Evolutionary conservation across 2,329 filamentous ascomycete genomes (phyloP).

Genomic region (Botrytis cinerea): DNA sequence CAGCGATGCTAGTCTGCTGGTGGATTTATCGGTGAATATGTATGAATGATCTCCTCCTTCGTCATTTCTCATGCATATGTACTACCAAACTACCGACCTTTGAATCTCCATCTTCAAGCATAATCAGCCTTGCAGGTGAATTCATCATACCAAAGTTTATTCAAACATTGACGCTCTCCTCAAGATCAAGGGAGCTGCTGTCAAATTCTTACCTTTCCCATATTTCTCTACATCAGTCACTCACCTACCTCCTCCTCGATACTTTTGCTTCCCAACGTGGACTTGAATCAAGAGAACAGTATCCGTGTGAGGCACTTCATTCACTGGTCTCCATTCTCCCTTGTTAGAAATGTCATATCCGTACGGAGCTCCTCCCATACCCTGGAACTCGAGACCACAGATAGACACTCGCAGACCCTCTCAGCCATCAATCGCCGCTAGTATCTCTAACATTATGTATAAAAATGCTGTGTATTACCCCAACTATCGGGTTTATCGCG

Average conservation of each 20-base stretch:
- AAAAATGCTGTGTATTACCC: constrained; percentile 83
- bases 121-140: constrained; percentile 18
- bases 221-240: not conserved
- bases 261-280: not conserved
- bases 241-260: not conserved
- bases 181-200: not conserved
- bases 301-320: not conserved
- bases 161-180: not conserved
- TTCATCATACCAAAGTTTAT: not conserved
- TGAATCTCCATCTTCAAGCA: constrained; percentile 13
- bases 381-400: constrained; percentile 35
- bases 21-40: constrained; percentile 18
- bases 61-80: constrained; percentile 21
- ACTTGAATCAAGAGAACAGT: not conserved
- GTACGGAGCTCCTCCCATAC: constrained; percentile 36
- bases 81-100: not conserved
- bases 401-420: constrained; percentile 37
- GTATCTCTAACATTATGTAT: constrained; percentile 52
- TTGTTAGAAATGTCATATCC: constrained; percentile 33
- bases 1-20: constrained; percentile 18
- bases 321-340: not conserved
- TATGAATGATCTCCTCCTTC: constrained; percentile 14
- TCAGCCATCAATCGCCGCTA: constrained; percentile 38
- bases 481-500: constrained; percentile 73
- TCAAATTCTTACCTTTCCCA: constrained; percentile 1